A percentile compares a stretch with the other conserved stretches of the same genome.
phyloP scores from a whole-genome alignment of 2,329 filamentous ascomycete genomes.

The Neocucurbitaria cava region DNA sequence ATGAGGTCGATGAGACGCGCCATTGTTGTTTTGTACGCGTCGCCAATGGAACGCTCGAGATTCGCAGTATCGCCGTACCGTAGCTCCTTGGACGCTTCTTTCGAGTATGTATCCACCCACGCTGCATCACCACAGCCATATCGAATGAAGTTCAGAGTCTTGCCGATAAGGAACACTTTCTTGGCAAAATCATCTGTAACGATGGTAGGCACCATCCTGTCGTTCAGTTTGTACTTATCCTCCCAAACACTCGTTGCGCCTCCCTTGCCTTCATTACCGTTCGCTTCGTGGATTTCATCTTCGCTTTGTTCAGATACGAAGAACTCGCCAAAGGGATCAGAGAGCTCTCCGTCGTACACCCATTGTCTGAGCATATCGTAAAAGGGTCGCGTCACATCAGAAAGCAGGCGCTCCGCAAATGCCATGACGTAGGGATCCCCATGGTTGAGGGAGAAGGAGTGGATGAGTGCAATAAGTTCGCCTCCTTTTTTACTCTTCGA shows the following conservation, averaged over 20 bases:
- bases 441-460: constrained; percentile 90
- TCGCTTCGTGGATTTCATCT: constrained; percentile 50
- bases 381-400: constrained; percentile 89
- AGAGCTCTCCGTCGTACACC: constrained; percentile 98
- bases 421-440: constrained; percentile 93
- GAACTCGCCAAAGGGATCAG: constrained; percentile 95
- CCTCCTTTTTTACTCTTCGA: constrained; percentile 84
- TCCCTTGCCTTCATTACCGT: constrained; percentile 51
- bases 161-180: constrained; percentile 96
- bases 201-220: constrained; percentile 89
- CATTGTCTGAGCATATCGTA: constrained; percentile 95
- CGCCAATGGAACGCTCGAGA: constrained; percentile 90
- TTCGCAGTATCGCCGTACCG: constrained; percentile 92
- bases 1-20: constrained; percentile 90
- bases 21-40: constrained; percentile 98
- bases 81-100: constrained; percentile 88
- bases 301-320: constrained; percentile 86
- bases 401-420: constrained; percentile 88
- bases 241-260: constrained; percentile 94
- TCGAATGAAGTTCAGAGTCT: constrained; percentile 96
- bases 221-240: constrained; percentile 89
- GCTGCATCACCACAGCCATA: constrained; percentile 92
- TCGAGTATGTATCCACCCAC: constrained; percentile 97
- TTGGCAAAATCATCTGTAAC: constrained; percentile 93
- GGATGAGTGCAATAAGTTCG: constrained; percentile 90